These are phyloP conservation scores for Acrocalymma vagum DNA, from an alignment of 2,329 filamentous ascomycete genomes.

Conservation along the genomic window DNA sequence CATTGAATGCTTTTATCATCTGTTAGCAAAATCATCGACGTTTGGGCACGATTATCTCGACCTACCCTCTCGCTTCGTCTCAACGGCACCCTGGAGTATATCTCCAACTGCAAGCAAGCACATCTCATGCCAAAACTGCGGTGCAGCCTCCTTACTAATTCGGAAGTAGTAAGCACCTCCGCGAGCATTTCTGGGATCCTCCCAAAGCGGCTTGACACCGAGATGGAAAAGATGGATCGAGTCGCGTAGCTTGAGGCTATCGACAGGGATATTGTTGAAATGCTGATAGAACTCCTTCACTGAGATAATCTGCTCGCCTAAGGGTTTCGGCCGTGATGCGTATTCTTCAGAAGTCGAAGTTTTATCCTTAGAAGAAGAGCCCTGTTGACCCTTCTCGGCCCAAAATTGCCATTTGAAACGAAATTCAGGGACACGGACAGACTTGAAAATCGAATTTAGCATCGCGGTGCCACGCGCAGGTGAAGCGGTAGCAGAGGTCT, in stretches of 20 bases:
- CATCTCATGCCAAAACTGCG: constrained; percentile 82
- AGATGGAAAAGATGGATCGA: constrained; percentile 81
- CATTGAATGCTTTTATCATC: constrained; percentile 62
- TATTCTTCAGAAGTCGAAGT: constrained; percentile 44
- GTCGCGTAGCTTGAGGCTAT: constrained; percentile 73
- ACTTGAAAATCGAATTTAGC: constrained; percentile 58
- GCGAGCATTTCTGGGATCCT: constrained; percentile 84
- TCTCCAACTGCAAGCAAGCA: constrained; percentile 85
- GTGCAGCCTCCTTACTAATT: constrained; percentile 75
- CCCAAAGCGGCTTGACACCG: constrained; percentile 83
- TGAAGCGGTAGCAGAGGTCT: constrained; percentile 69
- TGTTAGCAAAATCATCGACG: constrained; percentile 11
- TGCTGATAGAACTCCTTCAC: constrained; percentile 60
- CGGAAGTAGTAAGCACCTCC: constrained; percentile 95
- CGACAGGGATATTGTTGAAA: constrained; percentile 77
- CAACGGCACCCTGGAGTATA: constrained; percentile 76
- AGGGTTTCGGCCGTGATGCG: constrained; percentile 56
- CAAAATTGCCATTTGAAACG: constrained; percentile 62
- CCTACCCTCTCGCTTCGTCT: constrained; percentile 66
- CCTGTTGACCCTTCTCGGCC: constrained; percentile 54
- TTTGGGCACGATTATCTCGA: constrained; percentile 12
- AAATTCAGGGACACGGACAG: constrained; percentile 58
- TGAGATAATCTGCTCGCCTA: constrained; percentile 53
- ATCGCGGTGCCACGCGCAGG: constrained; percentile 82
- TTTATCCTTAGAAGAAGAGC: constrained; percentile 32